Percentiles rank a stretch among this genome's conserved stretches.
Evolutionary conservation across 2,329 filamentous ascomycete genomes (phyloP).

Genomic region (Botrytis byssoidea): DNA sequence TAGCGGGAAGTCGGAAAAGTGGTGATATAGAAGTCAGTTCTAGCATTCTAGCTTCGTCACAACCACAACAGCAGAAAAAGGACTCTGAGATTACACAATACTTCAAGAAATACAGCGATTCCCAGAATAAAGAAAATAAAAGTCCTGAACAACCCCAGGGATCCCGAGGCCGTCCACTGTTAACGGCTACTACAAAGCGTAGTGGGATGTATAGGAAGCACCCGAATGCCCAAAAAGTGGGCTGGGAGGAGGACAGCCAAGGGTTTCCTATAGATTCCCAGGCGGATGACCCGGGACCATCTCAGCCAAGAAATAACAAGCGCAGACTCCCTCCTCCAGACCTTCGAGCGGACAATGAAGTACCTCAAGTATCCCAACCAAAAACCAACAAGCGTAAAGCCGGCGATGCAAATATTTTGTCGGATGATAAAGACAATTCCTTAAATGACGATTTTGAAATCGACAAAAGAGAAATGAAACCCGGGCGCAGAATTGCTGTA

Average conservation of each 20-base stretch:
- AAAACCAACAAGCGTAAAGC: background rate
- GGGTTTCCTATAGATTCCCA: conserved; percentile 3
- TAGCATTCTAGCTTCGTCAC: background rate
- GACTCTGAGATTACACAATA: background rate
- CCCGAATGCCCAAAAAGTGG: background rate
- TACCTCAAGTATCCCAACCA: background rate
- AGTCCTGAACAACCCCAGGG: background rate
- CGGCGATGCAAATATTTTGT: background rate
- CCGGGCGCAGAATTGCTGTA: background rate
- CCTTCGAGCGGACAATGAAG: background rate
- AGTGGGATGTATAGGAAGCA: background rate
- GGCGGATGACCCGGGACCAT: background rate
- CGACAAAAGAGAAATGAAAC: conserved; percentile 25
- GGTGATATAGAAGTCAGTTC: background rate
- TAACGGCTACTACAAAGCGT: background rate
- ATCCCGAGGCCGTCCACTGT: background rate
- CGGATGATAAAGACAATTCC: background rate
- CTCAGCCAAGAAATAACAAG: conserved; percentile 12
- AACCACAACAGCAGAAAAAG: background rate
- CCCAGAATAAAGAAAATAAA: conserved; percentile 38
- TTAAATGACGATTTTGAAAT: conserved; percentile 33
- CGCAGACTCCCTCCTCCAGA: conserved; percentile 11
- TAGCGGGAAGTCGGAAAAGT: background rate
- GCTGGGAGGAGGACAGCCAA: conserved; percentile 15
- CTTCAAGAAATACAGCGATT: conserved; percentile 23